phyloP scores from a whole-genome alignment of 148 eudicot genomes.

The Rhododendron molle region DNA sequence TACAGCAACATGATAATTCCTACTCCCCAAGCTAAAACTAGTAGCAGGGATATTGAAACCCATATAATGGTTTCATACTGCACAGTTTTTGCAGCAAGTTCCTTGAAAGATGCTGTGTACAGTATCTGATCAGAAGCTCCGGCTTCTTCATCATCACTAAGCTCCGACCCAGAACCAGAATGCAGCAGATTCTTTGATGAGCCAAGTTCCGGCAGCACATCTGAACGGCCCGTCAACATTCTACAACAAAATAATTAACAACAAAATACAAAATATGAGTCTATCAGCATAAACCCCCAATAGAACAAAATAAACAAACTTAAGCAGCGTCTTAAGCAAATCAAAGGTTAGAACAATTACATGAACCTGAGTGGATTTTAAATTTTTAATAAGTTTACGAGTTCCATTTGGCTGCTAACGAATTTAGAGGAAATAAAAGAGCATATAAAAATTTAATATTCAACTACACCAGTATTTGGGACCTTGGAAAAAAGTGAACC shows the following conservation, averaged over 20 bases:
- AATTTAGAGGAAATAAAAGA: neutral
- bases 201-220: conserved; percentile 35
- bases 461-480: neutral
- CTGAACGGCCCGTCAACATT: conserved; percentile 71
- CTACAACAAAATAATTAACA: conserved; percentile 12
- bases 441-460: neutral
- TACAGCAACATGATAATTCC: conserved; percentile 73
- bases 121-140: conserved; percentile 40
- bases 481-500: neutral
- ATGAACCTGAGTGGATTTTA: neutral
- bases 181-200: conserved; percentile 48
- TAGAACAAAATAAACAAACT: neutral
- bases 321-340: neutral
- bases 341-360: neutral
- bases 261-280: neutral
- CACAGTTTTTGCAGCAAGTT: conserved; percentile 48
- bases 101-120: conserved; percentile 79
- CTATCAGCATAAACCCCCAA: neutral
- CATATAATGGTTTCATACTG: conserved; percentile 80
- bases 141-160: conserved; percentile 51
- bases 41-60: conserved; percentile 66
- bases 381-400: neutral
- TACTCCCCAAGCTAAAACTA: conserved; percentile 92
- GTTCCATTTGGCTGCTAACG: neutral
- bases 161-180: conserved; percentile 43